Percentiles rank a stretch among this genome's conserved stretches.
Evolutionary conservation across 371 early-diverging fungal genomes (phyloP).

Genomic region (Mortierella sp.): DNA sequence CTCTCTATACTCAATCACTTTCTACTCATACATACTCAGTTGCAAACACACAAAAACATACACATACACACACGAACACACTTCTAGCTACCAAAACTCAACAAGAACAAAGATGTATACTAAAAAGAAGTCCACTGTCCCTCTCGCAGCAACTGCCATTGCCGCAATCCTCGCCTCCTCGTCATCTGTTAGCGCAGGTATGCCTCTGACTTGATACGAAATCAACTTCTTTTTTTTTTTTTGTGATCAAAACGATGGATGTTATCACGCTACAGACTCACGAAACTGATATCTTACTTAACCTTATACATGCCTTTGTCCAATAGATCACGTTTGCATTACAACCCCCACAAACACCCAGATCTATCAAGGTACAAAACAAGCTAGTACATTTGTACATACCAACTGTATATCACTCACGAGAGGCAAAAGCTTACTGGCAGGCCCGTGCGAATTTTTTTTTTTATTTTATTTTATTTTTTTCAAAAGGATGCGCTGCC

Average conservation of each 20-base stretch:
- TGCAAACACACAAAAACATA: background rate
- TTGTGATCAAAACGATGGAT: no score
- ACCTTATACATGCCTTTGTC: no score
- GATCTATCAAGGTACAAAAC: background rate
- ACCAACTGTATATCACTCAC: background rate
- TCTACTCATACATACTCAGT: background rate
- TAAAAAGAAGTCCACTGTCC: background rate
- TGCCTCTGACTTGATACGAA: background rate
- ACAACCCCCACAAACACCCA: background rate
- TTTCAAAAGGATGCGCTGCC: slow-evolving; percentile 10
- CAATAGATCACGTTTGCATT: background rate
- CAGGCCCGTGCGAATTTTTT: background rate
- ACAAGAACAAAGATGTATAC: background rate
- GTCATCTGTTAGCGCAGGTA: background rate
- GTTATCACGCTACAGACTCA: no score
- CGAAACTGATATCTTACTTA: no score
- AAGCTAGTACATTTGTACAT: background rate
- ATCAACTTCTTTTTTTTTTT: no score
- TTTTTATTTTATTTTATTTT: background rate
- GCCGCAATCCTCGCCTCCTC: background rate
- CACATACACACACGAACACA: background rate
- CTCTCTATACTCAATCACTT: no score
- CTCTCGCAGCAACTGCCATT: background rate
- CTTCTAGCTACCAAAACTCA: background rate
- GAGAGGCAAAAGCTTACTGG: background rate